Conservation (phyloP, 768 basidiomycete species). For the Leucogyrophana mollusca region DNA sequence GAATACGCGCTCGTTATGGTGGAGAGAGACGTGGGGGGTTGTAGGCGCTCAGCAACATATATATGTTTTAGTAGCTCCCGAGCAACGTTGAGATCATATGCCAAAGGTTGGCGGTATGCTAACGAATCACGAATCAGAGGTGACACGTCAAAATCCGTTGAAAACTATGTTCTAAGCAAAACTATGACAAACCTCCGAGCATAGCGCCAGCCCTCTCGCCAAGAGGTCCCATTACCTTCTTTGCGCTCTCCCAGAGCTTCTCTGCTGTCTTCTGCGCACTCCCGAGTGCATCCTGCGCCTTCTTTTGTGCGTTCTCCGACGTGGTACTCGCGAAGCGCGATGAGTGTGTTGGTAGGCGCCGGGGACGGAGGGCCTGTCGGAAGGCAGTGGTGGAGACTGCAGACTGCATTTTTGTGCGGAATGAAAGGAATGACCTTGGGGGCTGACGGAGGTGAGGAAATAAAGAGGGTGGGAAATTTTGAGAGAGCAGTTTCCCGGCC, state of each 20-base stretch:
- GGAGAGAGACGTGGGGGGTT: conserved; percentile 60
- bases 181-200: conserved; percentile 48
- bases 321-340: conserved; percentile 44
- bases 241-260: conserved; percentile 49
- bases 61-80: conserved; percentile 76
- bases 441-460: conserved; percentile 6
- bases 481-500: conserved; percentile 5
- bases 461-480: conserved; percentile 12
- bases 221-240: conserved; percentile 46
- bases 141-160: too few species aligned
- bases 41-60: conserved; percentile 60
- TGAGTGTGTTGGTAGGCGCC: conserved; percentile 7
- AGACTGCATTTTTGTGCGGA: conserved; percentile 18
- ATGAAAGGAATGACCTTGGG: neutral
- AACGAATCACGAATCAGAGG: neutral
- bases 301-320: conserved; percentile 57
- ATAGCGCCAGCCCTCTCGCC: conserved; percentile 55
- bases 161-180: conserved; percentile 30
- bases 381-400: conserved; percentile 23
- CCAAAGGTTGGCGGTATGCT: conserved; percentile 76
- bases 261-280: conserved; percentile 56
- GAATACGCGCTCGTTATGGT: conserved; percentile 59
- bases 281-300: conserved; percentile 65
- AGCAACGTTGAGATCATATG: conserved; percentile 77
- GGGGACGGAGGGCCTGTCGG: conserved; percentile 18